phyloP scores from a whole-genome alignment of 371 early-diverging fungal genomes.

The Nematocida homosporus region DNA sequence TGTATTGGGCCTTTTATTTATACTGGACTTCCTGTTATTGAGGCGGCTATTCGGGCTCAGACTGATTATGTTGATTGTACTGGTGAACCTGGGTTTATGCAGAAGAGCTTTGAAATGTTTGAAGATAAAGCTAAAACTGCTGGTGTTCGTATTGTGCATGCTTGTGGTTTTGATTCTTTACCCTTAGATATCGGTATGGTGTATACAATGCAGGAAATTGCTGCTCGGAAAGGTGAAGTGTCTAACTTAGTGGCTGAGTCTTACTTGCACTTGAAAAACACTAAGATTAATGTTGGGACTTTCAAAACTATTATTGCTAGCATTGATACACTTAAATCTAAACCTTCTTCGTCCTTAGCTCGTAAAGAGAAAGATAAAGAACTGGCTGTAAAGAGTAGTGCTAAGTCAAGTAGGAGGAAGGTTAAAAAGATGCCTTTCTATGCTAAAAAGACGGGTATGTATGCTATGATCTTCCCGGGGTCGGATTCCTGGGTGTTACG shows the following conservation, averaged over 20 bases:
- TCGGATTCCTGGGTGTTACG: slow-evolving; percentile 65
- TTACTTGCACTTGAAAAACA: slow-evolving; percentile 30
- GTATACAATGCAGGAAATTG: slow-evolving; percentile 26
- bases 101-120: slow-evolving; percentile 71
- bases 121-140: slow-evolving; percentile 72
- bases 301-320: slow-evolving; percentile 52
- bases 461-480: slow-evolving; percentile 62
- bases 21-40: slow-evolving; percentile 75
- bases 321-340: slow-evolving; percentile 17
- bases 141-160: slow-evolving; percentile 73
- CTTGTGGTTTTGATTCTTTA: slow-evolving; percentile 83
- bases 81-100: slow-evolving; percentile 76
- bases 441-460: slow-evolving; percentile 37
- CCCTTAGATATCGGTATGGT: slow-evolving; percentile 71
- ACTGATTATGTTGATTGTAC: slow-evolving; percentile 85
- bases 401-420: slow-evolving; percentile 1
- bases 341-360: neutral
- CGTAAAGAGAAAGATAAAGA: slow-evolving; percentile 16
- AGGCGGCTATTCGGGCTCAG: slow-evolving; percentile 73
- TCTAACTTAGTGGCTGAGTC: slow-evolving; percentile 20
- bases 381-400: neutral
- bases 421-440: slow-evolving; percentile 50
- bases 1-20: slow-evolving; percentile 79
- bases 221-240: slow-evolving; percentile 10
- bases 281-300: slow-evolving; percentile 51